phyloP scores from a whole-genome alignment of 257 asterid genomes.

The Rhazya stricta region DNA sequence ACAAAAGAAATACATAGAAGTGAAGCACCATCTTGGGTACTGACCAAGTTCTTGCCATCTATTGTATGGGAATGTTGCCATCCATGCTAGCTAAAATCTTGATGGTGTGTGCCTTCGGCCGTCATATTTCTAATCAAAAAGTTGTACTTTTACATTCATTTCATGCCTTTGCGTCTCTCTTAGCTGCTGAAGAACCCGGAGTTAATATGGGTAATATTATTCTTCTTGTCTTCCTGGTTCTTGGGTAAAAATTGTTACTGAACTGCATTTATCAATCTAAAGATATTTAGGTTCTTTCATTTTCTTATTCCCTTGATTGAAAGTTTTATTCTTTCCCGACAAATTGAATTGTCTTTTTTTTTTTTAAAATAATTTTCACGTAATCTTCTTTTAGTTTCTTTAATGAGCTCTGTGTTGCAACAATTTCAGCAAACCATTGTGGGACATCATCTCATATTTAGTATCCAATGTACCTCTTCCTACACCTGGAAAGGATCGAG shows the following conservation, averaged over 20 bases:
- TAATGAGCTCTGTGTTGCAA: slow-evolving; percentile 31
- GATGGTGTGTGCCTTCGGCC: not conserved
- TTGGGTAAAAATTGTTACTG: not conserved
- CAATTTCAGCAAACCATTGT: slow-evolving; percentile 87
- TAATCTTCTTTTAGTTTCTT: slow-evolving; percentile 15
- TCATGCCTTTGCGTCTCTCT: not conserved
- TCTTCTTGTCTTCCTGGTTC: not conserved
- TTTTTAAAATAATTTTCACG: not conserved
- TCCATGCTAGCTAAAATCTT: not conserved
- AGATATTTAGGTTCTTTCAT: not conserved
- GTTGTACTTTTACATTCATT: not conserved
- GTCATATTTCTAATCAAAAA: not conserved
- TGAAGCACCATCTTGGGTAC: not conserved
- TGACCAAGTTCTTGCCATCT: not conserved
- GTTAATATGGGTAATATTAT: not conserved
- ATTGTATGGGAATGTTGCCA: too few species aligned
- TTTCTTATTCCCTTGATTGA: not conserved
- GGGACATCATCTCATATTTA: slow-evolving; percentile 74
- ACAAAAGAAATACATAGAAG: not conserved
- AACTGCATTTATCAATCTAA: not conserved
- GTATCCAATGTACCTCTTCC: slow-evolving; percentile 88
- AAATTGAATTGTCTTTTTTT: not conserved
- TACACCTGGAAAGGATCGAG: slow-evolving; percentile 85
- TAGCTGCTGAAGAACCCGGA: not conserved
- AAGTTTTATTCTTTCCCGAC: not conserved